A percentile compares a stretch with the other conserved stretches of the same genome.
Evolutionary conservation across 139 green algal species (phyloP).

Genomic region (Chlamydomonas schloesseri): DNA sequence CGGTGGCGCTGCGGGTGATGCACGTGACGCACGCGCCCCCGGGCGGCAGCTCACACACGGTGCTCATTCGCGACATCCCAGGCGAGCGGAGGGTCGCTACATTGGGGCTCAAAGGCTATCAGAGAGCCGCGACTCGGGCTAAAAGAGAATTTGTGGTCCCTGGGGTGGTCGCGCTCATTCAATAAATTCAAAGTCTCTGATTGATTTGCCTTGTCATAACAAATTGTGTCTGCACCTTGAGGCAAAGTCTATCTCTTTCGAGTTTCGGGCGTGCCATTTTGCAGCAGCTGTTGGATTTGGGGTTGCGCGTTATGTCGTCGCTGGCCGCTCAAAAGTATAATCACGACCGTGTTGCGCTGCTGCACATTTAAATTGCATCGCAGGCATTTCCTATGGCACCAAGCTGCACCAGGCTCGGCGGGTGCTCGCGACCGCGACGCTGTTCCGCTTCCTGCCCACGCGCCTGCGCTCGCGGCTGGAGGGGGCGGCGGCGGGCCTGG

Average conservation of each 20-base stretch:
- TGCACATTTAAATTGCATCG: too few species aligned
- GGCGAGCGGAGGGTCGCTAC: conserved; percentile 37
- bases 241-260: too few species aligned
- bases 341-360: too few species aligned
- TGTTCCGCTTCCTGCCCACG: background rate
- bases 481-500: background rate
- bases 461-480: background rate
- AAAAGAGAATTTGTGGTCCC: too few species aligned
- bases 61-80: conserved; percentile 73
- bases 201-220: too few species aligned
- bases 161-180: too few species aligned
- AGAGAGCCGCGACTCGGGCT: too few species aligned
- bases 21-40: conserved; percentile 62
- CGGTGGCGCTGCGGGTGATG: conserved; percentile 67
- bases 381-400: conserved; percentile 61
- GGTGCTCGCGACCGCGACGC: background rate
- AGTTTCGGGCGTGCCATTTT: background rate
- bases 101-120: too few species aligned
- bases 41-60: conserved; percentile 63
- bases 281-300: background rate
- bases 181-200: too few species aligned
- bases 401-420: background rate
- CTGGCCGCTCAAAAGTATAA: too few species aligned
- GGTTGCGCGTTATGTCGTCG: too few species aligned
- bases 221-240: too few species aligned